Evolutionary conservation across 2,329 filamentous ascomycete genomes (phyloP).

Genomic region (Colletotrichum sp.): DNA sequence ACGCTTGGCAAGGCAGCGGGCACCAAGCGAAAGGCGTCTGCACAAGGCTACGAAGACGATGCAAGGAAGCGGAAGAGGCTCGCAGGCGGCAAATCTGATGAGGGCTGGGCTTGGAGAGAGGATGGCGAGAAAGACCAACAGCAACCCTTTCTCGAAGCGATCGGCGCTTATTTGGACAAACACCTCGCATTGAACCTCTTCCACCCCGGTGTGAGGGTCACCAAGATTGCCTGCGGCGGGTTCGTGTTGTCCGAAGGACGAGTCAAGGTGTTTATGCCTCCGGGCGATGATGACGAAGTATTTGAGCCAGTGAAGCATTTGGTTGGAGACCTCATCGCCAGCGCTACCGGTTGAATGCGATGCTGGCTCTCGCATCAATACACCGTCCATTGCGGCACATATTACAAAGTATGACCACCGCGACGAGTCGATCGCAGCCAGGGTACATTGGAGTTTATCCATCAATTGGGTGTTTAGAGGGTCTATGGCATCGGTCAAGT

Average conservation of each 20-base stretch:
- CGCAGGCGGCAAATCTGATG: slow-evolving; percentile 51
- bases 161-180: slow-evolving; percentile 53
- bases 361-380: neutral
- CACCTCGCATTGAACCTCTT: slow-evolving; percentile 60
- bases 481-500: neutral
- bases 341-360: neutral
- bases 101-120: slow-evolving; percentile 56
- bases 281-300: neutral
- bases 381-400: neutral
- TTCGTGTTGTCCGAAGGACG: slow-evolving; percentile 59
- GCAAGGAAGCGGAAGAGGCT: slow-evolving; percentile 45
- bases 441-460: neutral
- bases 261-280: slow-evolving; percentile 49
- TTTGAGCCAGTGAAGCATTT: slow-evolving; percentile 9
- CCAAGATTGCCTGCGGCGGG: slow-evolving; percentile 58
- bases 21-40: slow-evolving; percentile 11
- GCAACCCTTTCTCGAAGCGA: slow-evolving; percentile 55
- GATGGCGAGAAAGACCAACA: slow-evolving; percentile 14
- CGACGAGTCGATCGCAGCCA: neutral
- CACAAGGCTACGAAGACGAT: slow-evolving; percentile 33
- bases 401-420: neutral
- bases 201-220: slow-evolving; percentile 57
- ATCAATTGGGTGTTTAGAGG: neutral
- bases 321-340: neutral
- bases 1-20: slow-evolving; percentile 12